Evolutionary conservation across 163 green algal species (phyloP).

Genomic region (Chlorella variabilis): DNA sequence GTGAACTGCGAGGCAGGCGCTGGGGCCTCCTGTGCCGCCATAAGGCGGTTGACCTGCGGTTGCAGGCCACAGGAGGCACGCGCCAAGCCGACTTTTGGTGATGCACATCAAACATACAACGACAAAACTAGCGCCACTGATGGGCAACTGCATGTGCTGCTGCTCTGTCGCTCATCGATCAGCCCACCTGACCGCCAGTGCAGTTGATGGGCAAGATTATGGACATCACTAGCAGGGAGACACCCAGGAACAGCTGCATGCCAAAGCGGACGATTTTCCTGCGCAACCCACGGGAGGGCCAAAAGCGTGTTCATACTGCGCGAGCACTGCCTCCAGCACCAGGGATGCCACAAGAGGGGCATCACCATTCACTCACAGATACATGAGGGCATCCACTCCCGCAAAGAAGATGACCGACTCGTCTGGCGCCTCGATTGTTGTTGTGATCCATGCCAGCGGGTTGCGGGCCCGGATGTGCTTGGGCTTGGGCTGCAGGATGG

Average conservation of each 20-base stretch:
- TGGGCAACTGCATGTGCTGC: not conserved
- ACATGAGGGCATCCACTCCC: constrained; percentile 80
- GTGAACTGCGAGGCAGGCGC: constrained; percentile 39
- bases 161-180: not conserved
- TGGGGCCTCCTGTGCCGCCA: constrained; percentile 7
- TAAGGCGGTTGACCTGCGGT: not conserved
- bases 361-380: too few species aligned
- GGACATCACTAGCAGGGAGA: constrained; percentile 56
- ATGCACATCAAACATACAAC: too few species aligned
- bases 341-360: too few species aligned
- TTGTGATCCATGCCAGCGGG: constrained; percentile 7
- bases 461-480: not conserved
- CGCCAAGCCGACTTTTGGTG: too few species aligned
- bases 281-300: not conserved
- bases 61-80: too few species aligned
- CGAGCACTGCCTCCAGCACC: too few species aligned
- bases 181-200: constrained; percentile 48
- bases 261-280: constrained; percentile 34
- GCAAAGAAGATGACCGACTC: constrained; percentile 58
- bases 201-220: constrained; percentile 83
- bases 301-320: not conserved
- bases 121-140: too few species aligned
- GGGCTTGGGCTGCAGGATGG: not conserved
- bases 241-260: constrained; percentile 66
- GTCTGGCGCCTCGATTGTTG: constrained; percentile 40